Base-by-base conservation (phyloP, 257 asterid species). In the Coffea canephora region DNA sequence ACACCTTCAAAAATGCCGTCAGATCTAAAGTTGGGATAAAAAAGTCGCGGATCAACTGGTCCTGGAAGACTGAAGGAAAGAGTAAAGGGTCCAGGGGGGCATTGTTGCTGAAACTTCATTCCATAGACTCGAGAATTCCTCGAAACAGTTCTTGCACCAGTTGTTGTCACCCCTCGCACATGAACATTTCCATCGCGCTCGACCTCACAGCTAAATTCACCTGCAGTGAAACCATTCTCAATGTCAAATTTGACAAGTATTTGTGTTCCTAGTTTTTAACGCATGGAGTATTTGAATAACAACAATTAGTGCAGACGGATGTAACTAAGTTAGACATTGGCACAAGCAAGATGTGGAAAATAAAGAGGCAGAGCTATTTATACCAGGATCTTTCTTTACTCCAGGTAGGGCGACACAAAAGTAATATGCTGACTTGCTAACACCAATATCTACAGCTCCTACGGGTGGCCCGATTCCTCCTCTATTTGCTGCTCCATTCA, bases 391-490 rank as follows among this genome's bases (percentile, higher is more conserved):
- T 78, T 89, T 90, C 89, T 87, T 92, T 80, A 92, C 97, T 82
- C 98, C 98, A 74, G 98, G 98, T 80, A 93, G 83, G 88, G 98
- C 91, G 66, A 92, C 79, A 82, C 96, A 91, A 74, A 94, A 94
- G 78, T 91, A 92, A 82, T 91, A 94, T 0, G 98, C 91, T 0
- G 85, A 85, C 85, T 82, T 72, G 85, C 93, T 86, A 27, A 80
- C 89, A 65, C 97, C 98, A 69, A 91, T 84, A 80, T 94, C 97
- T 36, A 91, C 88, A 34, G 87, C 86, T 55, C 97, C 98, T 45
- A 94, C 83, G 4, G 96, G 91, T 36, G 98, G 94, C 66, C 93
- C 98, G 27, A 82, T 81, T 36, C 76, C 83, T 8, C 82, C 93
- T 84, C 71, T 77, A 77, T 85, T 50, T 70, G 93, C 97, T 46